Conservation (phyloP, 2,329 filamentous ascomycete genomes). For the Hypoxylon sp. region DNA sequence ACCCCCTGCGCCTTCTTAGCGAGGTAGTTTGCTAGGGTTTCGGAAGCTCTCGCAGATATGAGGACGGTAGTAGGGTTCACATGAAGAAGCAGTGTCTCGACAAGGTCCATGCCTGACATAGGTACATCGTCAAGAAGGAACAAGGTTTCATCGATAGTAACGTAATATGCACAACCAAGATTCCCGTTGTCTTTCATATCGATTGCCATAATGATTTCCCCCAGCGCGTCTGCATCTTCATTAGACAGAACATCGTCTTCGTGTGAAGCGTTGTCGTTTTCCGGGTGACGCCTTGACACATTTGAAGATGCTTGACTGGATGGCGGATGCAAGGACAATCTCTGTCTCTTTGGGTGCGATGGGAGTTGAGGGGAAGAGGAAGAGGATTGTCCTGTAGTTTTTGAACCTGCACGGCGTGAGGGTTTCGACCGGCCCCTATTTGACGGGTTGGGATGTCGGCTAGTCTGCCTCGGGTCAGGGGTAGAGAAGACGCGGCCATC, state of each 20-base stretch:
- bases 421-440: constrained; percentile 25
- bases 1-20: constrained; percentile 53
- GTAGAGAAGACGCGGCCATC: constrained; percentile 41
- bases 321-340: constrained; percentile 46
- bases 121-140: constrained; percentile 83
- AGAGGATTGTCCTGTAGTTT: constrained; percentile 32
- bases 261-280: constrained; percentile 38
- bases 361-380: constrained; percentile 48
- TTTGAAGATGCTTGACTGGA: constrained; percentile 35
- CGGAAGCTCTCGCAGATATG: constrained; percentile 62
- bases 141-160: constrained; percentile 76
- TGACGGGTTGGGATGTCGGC: constrained; percentile 21
- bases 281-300: constrained; percentile 27
- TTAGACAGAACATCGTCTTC: constrained; percentile 35
- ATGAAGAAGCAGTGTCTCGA: constrained; percentile 71
- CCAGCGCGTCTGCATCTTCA: constrained; percentile 57
- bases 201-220: constrained; percentile 84
- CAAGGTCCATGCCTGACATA: constrained; percentile 74
- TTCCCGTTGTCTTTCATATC: constrained; percentile 77
- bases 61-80: constrained; percentile 69
- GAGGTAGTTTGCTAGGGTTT: constrained; percentile 56
- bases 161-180: constrained; percentile 88
- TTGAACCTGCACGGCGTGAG: constrained; percentile 30
- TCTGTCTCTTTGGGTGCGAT: constrained; percentile 43
- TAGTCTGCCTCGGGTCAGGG: constrained; percentile 20